phyloP scores from a whole-genome alignment of 2,329 filamentous ascomycete species.

The Huntiella decipiens region DNA sequence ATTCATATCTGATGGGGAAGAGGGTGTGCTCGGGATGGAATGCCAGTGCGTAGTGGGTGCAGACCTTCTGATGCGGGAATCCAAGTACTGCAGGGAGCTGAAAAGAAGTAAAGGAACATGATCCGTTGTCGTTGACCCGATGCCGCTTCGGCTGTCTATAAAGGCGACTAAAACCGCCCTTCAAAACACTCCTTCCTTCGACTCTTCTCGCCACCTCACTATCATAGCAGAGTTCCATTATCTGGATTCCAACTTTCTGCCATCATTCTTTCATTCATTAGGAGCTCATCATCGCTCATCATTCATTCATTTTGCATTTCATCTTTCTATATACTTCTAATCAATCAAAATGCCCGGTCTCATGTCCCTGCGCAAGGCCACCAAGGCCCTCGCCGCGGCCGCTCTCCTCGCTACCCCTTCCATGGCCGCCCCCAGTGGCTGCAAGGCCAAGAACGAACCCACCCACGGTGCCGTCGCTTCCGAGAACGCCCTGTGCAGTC shows the following conservation, averaged over 20 bases:
- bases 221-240: not conserved
- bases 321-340: not conserved
- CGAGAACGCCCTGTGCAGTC: conserved; percentile 38
- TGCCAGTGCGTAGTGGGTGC: too few relatives aligned
- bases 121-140: too few relatives aligned
- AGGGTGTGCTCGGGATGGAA: too few relatives aligned
- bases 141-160: too few relatives aligned
- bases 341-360: conserved; percentile 5
- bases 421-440: not conserved
- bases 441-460: conserved; percentile 4
- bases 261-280: not conserved
- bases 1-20: too few relatives aligned
- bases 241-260: not conserved
- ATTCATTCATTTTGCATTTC: not conserved
- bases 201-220: not conserved
- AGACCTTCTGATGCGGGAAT: too few relatives aligned
- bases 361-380: conserved; percentile 6
- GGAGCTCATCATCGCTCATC: too few relatives aligned
- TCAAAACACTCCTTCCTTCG: not conserved
- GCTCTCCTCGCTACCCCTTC: conserved; percentile 2
- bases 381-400: conserved; percentile 6
- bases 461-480: conserved; percentile 39
- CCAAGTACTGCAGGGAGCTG: too few relatives aligned
- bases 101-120: too few relatives aligned
- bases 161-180: too few relatives aligned